A percentile compares a stretch with the other conserved stretches of the same genome.
Evolutionary conservation across 1,139 yeast species (phyloP).

Genomic region (Kodamaea ohmeri): DNA sequence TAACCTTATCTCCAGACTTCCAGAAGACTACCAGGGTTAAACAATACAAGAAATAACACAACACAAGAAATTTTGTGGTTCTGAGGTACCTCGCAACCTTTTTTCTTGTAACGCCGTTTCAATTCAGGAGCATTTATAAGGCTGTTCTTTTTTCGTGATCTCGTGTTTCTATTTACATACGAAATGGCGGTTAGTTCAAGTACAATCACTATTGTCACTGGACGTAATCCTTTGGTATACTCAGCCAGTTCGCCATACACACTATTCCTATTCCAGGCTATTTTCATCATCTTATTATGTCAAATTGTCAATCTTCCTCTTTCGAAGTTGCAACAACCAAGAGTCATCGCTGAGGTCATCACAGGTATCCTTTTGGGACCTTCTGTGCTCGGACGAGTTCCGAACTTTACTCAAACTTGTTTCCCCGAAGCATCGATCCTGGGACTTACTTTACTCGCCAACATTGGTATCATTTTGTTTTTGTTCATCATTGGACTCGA

Average conservation of each 20-base stretch:
- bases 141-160: constrained; percentile 1
- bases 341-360: constrained; percentile 75
- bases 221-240: constrained; percentile 64
- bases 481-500: constrained; percentile 76
- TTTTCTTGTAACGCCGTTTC: neutral
- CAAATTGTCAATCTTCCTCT: constrained; percentile 59
- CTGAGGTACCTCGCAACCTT: neutral
- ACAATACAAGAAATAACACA: no score
- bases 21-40: no score
- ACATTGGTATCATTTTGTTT: constrained; percentile 68
- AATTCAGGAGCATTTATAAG: neutral
- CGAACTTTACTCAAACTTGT: constrained; percentile 59
- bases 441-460: constrained; percentile 64
- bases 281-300: constrained; percentile 53
- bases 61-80: no score
- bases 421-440: constrained; percentile 64
- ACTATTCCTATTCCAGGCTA: constrained; percentile 57
- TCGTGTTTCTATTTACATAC: neutral
- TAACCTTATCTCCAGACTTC: no score
- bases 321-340: constrained; percentile 62
- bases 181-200: constrained; percentile 1
- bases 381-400: constrained; percentile 65
- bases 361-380: constrained; percentile 75
- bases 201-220: constrained; percentile 49
- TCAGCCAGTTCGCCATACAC: constrained; percentile 56